Conservation (phyloP, 768 basidiomycete genomes). For the Mycena kentingensis region DNA sequence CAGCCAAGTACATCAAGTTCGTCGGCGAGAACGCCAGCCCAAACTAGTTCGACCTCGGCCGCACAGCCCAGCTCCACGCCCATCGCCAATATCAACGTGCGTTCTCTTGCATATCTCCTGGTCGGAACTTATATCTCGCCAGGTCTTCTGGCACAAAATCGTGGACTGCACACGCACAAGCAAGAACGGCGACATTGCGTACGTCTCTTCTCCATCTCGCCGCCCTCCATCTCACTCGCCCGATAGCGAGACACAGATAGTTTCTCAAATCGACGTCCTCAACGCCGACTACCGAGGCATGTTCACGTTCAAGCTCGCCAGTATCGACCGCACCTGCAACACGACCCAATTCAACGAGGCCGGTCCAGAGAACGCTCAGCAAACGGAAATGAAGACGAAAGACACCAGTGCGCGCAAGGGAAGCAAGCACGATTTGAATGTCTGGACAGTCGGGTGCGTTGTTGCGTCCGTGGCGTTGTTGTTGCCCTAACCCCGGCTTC, state of each 20-base stretch:
- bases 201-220: neutral
- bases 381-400: conserved; percentile 36
- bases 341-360: conserved; percentile 43
- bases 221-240: conserved; percentile 13
- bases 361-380: conserved; percentile 30
- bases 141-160: neutral
- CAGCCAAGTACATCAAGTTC: no score
- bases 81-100: conserved; percentile 17
- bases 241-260: conserved; percentile 33
- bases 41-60: no score
- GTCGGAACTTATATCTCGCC: neutral
- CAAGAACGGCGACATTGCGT: neutral
- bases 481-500: neutral
- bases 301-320: conserved; percentile 36
- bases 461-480: neutral
- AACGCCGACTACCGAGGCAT: conserved; percentile 41
- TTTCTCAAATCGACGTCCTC: conserved; percentile 39
- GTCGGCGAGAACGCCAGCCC: no score
- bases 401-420: neutral
- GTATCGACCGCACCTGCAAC: conserved; percentile 37
- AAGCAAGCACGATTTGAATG: neutral
- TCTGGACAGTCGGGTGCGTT: neutral
- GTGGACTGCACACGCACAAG: neutral
- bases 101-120: neutral
- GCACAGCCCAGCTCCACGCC: no score